phyloP scores from a whole-genome alignment of 2,329 filamentous ascomycete genomes.

The Epichloe brachyelytri region DNA sequence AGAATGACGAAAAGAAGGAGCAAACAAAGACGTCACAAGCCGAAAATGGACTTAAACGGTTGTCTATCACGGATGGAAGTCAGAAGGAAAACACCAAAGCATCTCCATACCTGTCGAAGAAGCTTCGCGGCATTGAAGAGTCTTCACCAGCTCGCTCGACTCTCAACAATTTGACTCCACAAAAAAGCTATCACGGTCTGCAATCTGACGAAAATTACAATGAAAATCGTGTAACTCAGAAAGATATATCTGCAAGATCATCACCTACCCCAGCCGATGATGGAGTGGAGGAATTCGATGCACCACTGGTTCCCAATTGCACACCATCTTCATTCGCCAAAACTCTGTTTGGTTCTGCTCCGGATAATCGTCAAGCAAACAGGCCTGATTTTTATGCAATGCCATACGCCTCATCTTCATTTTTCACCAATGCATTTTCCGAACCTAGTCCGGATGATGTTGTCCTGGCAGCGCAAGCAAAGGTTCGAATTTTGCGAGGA shows the following conservation, averaged over 20 bases:
- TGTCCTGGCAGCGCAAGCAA: constrained; percentile 74
- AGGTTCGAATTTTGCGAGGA: constrained; percentile 56
- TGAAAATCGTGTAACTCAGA: too few species aligned
- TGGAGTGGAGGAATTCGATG: neutral
- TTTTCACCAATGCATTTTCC: constrained; percentile 54
- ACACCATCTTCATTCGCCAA: constrained; percentile 44
- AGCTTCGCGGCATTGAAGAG: constrained; percentile 7
- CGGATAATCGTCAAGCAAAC: constrained; percentile 14
- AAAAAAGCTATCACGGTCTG: neutral
- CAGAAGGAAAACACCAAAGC: constrained; percentile 17
- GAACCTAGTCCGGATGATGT: constrained; percentile 86
- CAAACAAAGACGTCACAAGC: constrained; percentile 14
- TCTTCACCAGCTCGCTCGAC: neutral
- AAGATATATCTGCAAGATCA: neutral
- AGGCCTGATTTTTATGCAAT: constrained; percentile 26
- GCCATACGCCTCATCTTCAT: constrained; percentile 38
- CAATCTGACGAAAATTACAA: neutral
- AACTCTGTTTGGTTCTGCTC: constrained; percentile 35
- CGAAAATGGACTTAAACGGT: constrained; percentile 17
- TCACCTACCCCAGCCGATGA: neutral
- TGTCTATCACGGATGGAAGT: constrained; percentile 18
- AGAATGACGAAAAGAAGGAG: constrained; percentile 49
- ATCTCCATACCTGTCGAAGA: constrained; percentile 11
- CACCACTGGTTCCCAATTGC: constrained; percentile 10
- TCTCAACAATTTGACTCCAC: neutral